Percentiles rank a stretch among this genome's conserved stretches.
Conservation (phyloP, 2,329 filamentous ascomycete species). For the Ceratocystis variospora region DNA sequence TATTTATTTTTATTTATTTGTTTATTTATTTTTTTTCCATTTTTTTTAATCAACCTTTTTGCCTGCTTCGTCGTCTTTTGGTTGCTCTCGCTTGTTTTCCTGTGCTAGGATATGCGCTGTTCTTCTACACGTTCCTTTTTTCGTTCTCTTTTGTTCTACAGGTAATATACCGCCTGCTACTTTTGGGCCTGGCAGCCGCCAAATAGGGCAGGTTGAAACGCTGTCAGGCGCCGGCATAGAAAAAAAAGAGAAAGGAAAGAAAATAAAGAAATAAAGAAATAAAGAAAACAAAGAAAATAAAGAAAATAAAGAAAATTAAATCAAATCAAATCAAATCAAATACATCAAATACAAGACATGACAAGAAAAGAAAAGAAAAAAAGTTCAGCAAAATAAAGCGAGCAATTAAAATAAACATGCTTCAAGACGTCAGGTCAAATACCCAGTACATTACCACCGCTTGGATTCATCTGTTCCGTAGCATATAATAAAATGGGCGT, state of each 20-base stretch:
- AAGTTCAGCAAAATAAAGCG: background rate
- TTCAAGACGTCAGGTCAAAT: too few relatives aligned
- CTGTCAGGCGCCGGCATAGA: background rate
- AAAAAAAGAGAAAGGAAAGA: background rate
- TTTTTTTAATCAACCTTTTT: background rate
- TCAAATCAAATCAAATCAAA: too few relatives aligned
- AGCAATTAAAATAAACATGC: background rate
- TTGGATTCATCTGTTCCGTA: too few relatives aligned
- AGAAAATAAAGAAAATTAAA: background rate
- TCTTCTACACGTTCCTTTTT: constrained; percentile 5
- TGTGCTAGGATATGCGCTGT: constrained; percentile 4
- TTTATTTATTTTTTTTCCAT: too few relatives aligned
- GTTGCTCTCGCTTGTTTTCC: background rate
- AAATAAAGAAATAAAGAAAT: background rate
- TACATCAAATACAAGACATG: background rate
- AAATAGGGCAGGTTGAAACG: constrained; percentile 7
- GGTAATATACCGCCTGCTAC: background rate
- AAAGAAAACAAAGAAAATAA: background rate
- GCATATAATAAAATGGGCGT: too few relatives aligned
- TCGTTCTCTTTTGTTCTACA: background rate
- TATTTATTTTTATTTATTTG: too few relatives aligned
- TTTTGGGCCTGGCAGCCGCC: background rate
- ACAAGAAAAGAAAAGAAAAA: background rate
- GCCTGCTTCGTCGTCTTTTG: background rate
- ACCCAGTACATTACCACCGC: too few relatives aligned